Percentiles rank a stretch among this genome's conserved stretches.
Conservation (phyloP, 176 grass and related monocot species). For the Cenchrus purpureus region DNA sequence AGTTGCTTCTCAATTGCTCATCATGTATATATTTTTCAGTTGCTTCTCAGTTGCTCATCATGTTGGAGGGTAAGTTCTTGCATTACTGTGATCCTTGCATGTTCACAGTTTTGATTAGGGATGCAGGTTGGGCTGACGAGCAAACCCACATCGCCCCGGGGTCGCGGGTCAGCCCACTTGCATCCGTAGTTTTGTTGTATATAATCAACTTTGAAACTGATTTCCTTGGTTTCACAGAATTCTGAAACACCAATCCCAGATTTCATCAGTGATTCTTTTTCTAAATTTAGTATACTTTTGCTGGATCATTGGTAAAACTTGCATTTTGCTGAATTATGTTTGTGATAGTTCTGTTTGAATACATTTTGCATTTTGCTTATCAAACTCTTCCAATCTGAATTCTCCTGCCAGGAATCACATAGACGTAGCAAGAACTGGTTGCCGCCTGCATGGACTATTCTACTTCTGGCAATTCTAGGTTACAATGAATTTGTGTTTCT, state of each 20-base stretch:
- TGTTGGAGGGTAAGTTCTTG: background rate
- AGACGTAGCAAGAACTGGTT: constrained; percentile 59
- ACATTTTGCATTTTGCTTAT: constrained; percentile 18
- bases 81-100: constrained; percentile 16
- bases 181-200: background rate
- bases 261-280: background rate
- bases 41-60: constrained; percentile 2
- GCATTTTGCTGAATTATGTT: constrained; percentile 32
- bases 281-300: background rate
- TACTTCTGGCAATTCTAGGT: constrained; percentile 69
- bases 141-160: too few relatives aligned
- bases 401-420: constrained; percentile 61
- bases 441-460: constrained; percentile 75
- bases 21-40: constrained; percentile 29
- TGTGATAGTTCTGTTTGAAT: background rate
- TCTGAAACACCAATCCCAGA: constrained; percentile 12
- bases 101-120: background rate
- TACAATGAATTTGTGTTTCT: constrained; percentile 88
- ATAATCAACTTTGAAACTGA: background rate
- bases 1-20: constrained; percentile 9
- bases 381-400: background rate
- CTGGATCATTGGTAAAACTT: background rate
- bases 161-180: too few relatives aligned
- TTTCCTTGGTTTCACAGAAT: constrained; percentile 21
- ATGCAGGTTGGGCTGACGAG: too few relatives aligned